A percentile compares a stretch with the other conserved stretches of the same genome.
Evolutionary conservation across 1,284 basidiomycete genomes (phyloP).

Genomic region (Sphaerobolus stellatus): DNA sequence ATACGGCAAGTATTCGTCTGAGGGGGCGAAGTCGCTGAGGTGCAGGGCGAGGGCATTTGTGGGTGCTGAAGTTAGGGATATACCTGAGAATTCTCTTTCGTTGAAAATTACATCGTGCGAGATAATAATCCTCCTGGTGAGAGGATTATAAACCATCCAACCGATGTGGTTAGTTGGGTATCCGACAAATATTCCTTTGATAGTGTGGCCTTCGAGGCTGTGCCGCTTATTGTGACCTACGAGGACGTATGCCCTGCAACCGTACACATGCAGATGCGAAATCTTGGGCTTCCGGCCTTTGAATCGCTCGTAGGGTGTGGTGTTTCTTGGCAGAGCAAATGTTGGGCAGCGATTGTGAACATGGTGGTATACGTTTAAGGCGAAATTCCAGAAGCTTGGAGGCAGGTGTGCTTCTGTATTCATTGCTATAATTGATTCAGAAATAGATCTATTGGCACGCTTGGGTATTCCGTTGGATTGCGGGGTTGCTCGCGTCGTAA

Average conservation of each 20-base stretch:
- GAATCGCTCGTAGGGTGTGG: background rate
- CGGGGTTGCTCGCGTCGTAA: conserved; percentile 20
- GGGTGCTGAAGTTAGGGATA: too few species aligned
- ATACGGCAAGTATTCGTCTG: too few species aligned
- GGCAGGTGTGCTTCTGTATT: conserved; percentile 13
- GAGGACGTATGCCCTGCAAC: conserved; percentile 36
- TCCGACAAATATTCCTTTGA: conserved; percentile 38
- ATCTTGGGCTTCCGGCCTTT: conserved; percentile 26
- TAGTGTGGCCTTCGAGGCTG: conserved; percentile 28
- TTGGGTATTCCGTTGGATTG: conserved; percentile 29
- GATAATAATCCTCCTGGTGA: conserved; percentile 21
- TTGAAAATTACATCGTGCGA: conserved; percentile 30
- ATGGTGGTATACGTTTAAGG: conserved; percentile 14
- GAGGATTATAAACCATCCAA: conserved; percentile 32
- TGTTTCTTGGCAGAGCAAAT: conserved; percentile 7
- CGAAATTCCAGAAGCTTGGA: conserved; percentile 18
- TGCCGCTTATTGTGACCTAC: conserved; percentile 29
- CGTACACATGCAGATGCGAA: conserved; percentile 30
- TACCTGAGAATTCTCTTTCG: conserved; percentile 22
- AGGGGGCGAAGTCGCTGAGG: too few species aligned
- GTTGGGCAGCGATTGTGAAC: conserved; percentile 14
- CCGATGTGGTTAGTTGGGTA: conserved; percentile 30
- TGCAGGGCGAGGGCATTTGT: too few species aligned
- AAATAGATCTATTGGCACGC: conserved; percentile 23
- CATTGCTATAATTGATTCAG: conserved; percentile 3